Conservation (phyloP, 371 early-diverging fungal species). For the Mortierella sp. region DNA sequence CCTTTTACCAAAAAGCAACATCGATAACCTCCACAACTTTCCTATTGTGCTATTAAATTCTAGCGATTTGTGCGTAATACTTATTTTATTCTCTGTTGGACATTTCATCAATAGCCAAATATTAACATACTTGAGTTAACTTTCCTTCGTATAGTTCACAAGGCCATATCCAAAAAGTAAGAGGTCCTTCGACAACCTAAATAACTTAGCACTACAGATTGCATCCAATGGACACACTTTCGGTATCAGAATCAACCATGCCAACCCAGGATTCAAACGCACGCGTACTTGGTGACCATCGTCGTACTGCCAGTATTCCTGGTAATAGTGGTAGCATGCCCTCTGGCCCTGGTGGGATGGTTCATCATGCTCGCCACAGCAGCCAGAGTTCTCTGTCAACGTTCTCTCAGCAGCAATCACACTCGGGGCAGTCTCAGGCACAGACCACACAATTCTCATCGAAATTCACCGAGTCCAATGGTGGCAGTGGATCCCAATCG, state of each 20-base stretch:
- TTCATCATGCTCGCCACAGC: slow-evolving; percentile 3
- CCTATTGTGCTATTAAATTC: no score
- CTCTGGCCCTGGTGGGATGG: neutral
- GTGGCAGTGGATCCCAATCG: slow-evolving; percentile 1
- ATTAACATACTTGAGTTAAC: no score
- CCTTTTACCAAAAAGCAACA: no score
- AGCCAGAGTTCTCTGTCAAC: slow-evolving; percentile 8
- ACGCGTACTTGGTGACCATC: neutral
- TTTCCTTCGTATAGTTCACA: neutral
- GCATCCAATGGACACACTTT: neutral
- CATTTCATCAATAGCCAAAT: no score
- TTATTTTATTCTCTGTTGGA: no score
- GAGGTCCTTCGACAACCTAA: neutral
- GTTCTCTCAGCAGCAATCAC: neutral
- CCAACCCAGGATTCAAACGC: neutral
- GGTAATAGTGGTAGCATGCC: neutral
- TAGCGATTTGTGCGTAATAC: no score
- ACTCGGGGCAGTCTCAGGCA: slow-evolving; percentile 15
- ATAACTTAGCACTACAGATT: neutral
- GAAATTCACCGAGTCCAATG: slow-evolving; percentile 7
- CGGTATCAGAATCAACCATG: slow-evolving; percentile 1
- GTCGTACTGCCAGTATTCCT: neutral
- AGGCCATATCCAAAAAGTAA: neutral
- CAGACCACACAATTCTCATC: slow-evolving; percentile 16
- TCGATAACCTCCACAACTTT: no score